Evolutionary conservation across 2,329 filamentous ascomycete genomes (phyloP).

Genomic region (Paracamarosporium sp.): DNA sequence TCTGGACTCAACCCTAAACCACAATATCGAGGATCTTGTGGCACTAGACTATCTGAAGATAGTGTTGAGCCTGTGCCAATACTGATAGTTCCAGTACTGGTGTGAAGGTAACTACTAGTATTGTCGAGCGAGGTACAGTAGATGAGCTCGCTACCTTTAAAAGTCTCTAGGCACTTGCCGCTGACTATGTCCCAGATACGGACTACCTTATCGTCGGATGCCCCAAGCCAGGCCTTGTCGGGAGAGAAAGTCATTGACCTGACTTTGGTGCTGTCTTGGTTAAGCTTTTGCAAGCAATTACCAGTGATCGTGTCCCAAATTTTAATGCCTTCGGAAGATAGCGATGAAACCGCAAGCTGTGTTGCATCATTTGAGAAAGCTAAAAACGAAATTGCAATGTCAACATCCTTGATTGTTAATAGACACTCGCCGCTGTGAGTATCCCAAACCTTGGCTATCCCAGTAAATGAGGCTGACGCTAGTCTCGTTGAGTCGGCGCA

Average conservation of each 20-base stretch:
- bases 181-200: background rate
- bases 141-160: background rate
- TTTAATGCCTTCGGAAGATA: too few relatives aligned
- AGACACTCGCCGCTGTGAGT: constrained; percentile 8
- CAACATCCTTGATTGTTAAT: constrained; percentile 12
- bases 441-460: background rate
- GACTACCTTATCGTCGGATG: background rate
- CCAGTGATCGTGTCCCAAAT: too few relatives aligned
- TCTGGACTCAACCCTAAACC: background rate
- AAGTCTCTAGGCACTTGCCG: background rate
- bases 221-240: too few relatives aligned
- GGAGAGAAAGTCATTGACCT: too few relatives aligned
- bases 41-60: too few relatives aligned
- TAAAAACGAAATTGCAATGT: background rate
- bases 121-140: background rate
- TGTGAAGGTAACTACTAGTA: background rate
- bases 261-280: too few relatives aligned
- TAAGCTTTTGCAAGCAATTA: too few relatives aligned
- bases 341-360: background rate
- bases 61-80: too few relatives aligned
- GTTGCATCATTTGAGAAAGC: constrained; percentile 11
- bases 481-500: too few relatives aligned
- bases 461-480: background rate
- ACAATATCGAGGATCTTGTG: background rate
- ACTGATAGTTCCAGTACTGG: background rate